Percentiles rank a stretch among this genome's conserved stretches.
These are phyloP conservation scores for Biscutella laevigata DNA, from an alignment of 441 rosid species.

Conservation along the genomic window DNA sequence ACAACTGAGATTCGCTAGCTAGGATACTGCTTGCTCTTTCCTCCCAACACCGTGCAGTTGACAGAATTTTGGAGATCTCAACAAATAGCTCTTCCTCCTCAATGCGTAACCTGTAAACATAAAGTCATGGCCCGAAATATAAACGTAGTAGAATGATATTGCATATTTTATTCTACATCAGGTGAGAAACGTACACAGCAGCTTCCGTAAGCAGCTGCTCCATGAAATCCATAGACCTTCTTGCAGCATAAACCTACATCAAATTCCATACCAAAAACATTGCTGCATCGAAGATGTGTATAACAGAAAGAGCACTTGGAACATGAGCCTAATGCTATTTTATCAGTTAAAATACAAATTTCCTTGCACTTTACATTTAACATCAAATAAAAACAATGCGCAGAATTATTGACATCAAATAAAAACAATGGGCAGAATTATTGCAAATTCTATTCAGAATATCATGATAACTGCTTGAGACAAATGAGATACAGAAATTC, in stretches of 20 bases:
- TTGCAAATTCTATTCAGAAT: not conserved
- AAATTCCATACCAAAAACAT: not conserved
- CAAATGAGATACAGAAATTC: not conserved
- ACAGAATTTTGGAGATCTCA: conserved; percentile 44
- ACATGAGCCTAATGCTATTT: not conserved
- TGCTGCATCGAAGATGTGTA: conserved; percentile 1
- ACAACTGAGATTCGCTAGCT: conserved; percentile 43
- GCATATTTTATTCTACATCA: not conserved
- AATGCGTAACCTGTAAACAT: conserved; percentile 53
- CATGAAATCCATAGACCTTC: conserved; percentile 48
- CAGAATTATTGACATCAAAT: no score
- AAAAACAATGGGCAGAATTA: not conserved
- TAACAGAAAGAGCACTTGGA: not conserved
- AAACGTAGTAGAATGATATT: not conserved
- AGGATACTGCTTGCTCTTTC: conserved; percentile 54
- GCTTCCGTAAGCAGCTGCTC: conserved; percentile 60
- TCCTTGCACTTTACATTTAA: conserved; percentile 3
- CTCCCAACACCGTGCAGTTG: conserved; percentile 62
- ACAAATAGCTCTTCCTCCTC: conserved; percentile 52
- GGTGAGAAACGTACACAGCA: conserved; percentile 39
- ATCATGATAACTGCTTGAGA: not conserved
- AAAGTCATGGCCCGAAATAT: conserved; percentile 1
- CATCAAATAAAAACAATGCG: no score
- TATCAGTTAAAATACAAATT: not conserved
- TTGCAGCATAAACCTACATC: conserved; percentile 49